Evolutionary conservation across 108 stramenopile genomes (phyloP), one percentile per base, ranked within the genome.

Genomic region (Phaeodactylum tricornutum): DNA sequence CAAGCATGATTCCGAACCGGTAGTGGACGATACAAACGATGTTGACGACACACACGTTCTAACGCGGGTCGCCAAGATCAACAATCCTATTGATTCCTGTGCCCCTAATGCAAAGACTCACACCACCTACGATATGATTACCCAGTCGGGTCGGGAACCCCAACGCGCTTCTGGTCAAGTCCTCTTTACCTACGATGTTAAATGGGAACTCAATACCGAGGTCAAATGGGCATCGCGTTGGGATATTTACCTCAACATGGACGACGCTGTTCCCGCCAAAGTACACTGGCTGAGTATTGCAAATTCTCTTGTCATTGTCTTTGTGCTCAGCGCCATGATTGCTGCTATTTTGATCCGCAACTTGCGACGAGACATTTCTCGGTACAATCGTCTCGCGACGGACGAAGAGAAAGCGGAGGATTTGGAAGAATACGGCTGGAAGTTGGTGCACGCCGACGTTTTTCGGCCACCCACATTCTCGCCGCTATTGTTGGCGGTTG

Each of bases 341-440:
- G 87, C 80, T 39, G 81, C 92, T 43, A 96, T 97, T 63, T 71
- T 98, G 30, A 50, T 94, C 0, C 80, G 96, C 19, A 93, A 92
- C 50, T 63, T 98, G 15, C 66, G 77, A 23, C 70, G 86, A 25
- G 94, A 95, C 72, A 74, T 88, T 17, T 52, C 53, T 28, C 67
- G 88, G 14, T 96, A 96, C 84, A 93, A 90, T 58, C 75, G 77
- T 20, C 42, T 94, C 15, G 15, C 21, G 7, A 76, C 87, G 12
- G 96, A 95, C 50, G 97, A 98, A 76, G 94, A 94, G 55, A 81
- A 87, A 70, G 90, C 86, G 4, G 93, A 92, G 48, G 90, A 89
- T 38, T 56, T 92, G 69, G 98, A 98, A 61, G 98, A 98, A 72
- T 81, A 78, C 43, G 99, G 99, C 35, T 99, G 99, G 99, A 95